phyloP scores from a whole-genome alignment of 495 filamentous ascomycete species.

The Penicillium verhagenii region DNA sequence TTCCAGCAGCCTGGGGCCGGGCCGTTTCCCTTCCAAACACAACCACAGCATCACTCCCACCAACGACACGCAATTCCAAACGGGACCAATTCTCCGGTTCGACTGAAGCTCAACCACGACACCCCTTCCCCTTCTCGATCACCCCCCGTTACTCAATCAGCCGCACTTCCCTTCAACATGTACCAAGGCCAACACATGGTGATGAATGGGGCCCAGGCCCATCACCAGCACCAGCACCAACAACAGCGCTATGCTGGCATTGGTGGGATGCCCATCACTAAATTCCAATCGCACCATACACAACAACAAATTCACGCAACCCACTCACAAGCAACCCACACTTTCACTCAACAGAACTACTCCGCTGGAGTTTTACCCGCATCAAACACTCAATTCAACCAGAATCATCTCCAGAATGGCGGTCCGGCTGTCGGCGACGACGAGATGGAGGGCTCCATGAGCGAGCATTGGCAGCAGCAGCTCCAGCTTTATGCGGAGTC shows the following conservation, averaged over 20 bases:
- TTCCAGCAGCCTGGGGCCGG: slow-evolving; percentile 70
- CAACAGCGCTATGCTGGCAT: slow-evolving; percentile 38
- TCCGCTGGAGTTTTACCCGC: slow-evolving; percentile 71
- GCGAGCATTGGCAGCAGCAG: slow-evolving; percentile 88
- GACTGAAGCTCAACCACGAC: slow-evolving; percentile 55
- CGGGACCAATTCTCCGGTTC: slow-evolving; percentile 52
- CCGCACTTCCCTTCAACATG: slow-evolving; percentile 72
- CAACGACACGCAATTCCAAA: slow-evolving; percentile 54
- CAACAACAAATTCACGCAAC: slow-evolving; percentile 65
- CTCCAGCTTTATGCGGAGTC: slow-evolving; percentile 73
- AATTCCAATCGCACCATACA: slow-evolving; percentile 70
- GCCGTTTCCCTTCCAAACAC: slow-evolving; percentile 59
- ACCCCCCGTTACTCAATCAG: slow-evolving; percentile 60
- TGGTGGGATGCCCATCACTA: slow-evolving; percentile 57
- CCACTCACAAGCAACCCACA: slow-evolving; percentile 68
- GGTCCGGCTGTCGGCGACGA: slow-evolving; percentile 56
- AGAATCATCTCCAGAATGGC: slow-evolving; percentile 74
- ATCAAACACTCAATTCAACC: slow-evolving; percentile 73
- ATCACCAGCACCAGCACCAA: slow-evolving; percentile 19
- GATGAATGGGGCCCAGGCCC: slow-evolving; percentile 63
- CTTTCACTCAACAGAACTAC: slow-evolving; percentile 75
- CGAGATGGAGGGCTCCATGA: slow-evolving; percentile 59
- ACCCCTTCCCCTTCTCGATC: slow-evolving; percentile 72
- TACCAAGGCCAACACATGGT: slow-evolving; percentile 80
- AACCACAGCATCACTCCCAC: slow-evolving; percentile 50